phyloP scores from a whole-genome alignment of 495 filamentous ascomycete genomes.

The Staphylotrichum tortipilum region DNA sequence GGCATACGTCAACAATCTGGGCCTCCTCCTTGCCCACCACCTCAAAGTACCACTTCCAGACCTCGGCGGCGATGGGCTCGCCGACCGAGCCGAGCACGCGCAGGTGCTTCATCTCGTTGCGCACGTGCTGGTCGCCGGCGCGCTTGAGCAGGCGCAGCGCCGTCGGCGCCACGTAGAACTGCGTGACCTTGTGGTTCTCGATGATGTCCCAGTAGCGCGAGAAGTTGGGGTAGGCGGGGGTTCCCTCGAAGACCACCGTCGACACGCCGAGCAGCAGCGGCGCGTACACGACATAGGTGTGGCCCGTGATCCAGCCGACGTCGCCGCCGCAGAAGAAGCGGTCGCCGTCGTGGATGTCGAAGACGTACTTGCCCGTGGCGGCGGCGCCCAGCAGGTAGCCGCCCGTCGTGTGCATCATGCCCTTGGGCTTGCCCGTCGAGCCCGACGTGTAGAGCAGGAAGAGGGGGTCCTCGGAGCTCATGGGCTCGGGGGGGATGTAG shows the following conservation, averaged over 20 bases:
- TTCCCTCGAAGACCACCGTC: slow-evolving; percentile 98
- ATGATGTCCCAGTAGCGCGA: slow-evolving; percentile 98
- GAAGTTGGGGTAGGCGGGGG: slow-evolving; percentile 94
- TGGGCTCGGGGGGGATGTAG: slow-evolving; percentile 76
- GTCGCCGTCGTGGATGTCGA: slow-evolving; percentile 92
- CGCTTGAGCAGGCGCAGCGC: slow-evolving; percentile 89
- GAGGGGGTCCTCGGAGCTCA: slow-evolving; percentile 90
- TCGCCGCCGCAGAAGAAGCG: slow-evolving; percentile 96
- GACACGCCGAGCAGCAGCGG: slow-evolving; percentile 86
- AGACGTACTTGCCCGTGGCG: slow-evolving; percentile 93
- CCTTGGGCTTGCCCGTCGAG: slow-evolving; percentile 97
- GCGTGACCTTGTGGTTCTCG: slow-evolving; percentile 86
- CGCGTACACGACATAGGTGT: slow-evolving; percentile 97
- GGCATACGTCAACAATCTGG: slow-evolving; percentile 87
- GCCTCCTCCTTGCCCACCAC: slow-evolving; percentile 88
- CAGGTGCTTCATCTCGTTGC: slow-evolving; percentile 78
- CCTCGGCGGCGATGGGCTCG: slow-evolving; percentile 95
- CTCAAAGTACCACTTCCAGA: slow-evolving; percentile 99
- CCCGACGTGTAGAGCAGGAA: slow-evolving; percentile 98
- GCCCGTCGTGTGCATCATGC: slow-evolving; percentile 95
- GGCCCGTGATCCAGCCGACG: slow-evolving; percentile 99
- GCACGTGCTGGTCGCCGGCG: slow-evolving; percentile 85
- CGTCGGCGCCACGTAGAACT: slow-evolving; percentile 98
- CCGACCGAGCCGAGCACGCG: slow-evolving; percentile 93
- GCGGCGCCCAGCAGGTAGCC: slow-evolving; percentile 92